Percentiles rank a stretch among this genome's conserved stretches.
phyloP scores from a whole-genome alignment of 2,329 filamentous ascomycete species.

The Geoglossum cookeanum region DNA sequence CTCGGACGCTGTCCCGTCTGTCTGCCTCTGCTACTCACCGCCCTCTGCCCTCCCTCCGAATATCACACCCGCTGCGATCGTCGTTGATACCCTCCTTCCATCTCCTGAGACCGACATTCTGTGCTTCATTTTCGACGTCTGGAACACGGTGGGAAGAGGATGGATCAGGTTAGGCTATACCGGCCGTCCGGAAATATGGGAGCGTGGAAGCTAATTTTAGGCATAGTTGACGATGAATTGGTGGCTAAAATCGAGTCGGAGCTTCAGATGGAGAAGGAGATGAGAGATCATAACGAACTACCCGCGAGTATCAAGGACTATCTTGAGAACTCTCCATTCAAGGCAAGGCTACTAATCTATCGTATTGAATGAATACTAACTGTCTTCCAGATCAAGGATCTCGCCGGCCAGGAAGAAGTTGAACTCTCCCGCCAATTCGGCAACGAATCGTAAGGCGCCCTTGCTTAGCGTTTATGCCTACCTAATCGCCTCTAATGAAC shows the following conservation, averaged over 20 bases:
- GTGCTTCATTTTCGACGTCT: conserved; percentile 26
- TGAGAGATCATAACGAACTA: conserved; percentile 51
- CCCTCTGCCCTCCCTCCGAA: conserved; percentile 14
- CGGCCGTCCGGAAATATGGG: no score
- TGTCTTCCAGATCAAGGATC: conserved; percentile 41
- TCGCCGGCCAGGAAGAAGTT: conserved; percentile 71
- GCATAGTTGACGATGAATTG: conserved; percentile 54
- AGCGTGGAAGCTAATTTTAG: not conserved
- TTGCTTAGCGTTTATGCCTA: not conserved
- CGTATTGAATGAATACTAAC: not conserved
- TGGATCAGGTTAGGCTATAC: conserved; percentile 4
- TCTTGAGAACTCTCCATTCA: conserved; percentile 65
- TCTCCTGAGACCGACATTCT: conserved; percentile 14
- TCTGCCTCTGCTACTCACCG: conserved; percentile 20
- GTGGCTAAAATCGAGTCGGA: conserved; percentile 71
- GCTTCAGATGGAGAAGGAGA: conserved; percentile 64
- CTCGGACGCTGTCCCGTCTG: conserved; percentile 24
- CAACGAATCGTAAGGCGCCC: conserved; percentile 57
- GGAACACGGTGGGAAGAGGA: conserved; percentile 17
- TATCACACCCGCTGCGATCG: not conserved
- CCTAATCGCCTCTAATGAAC: conserved; percentile 11
- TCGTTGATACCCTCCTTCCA: not conserved
- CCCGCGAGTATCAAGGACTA: conserved; percentile 73
- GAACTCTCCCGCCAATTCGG: conserved; percentile 64
- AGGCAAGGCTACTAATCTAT: conserved; percentile 30